Evolutionary conservation across 345 rosid genomes (phyloP).

Genomic region (Aquilaria yunnanensis): DNA sequence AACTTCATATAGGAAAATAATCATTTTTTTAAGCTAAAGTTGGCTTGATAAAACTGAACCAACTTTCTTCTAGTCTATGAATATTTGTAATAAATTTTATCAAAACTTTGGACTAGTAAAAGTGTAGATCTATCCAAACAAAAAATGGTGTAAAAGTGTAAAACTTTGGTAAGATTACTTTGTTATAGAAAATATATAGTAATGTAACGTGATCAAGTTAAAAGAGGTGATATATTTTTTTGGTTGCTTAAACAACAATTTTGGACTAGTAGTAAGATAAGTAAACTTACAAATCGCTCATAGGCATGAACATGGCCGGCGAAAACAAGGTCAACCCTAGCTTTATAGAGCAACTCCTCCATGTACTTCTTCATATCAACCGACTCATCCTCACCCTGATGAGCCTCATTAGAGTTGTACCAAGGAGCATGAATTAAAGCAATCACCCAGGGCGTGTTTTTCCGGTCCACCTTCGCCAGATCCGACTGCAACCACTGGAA

Average conservation of each 20-base stretch:
- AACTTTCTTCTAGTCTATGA: too few species aligned
- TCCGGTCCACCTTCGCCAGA: conserved; percentile 43
- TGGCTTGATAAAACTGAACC: too few species aligned
- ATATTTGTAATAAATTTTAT: too few species aligned
- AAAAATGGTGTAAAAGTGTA: too few species aligned
- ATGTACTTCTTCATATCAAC: conserved; percentile 45
- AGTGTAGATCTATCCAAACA: too few species aligned
- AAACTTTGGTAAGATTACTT: too few species aligned
- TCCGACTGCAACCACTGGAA: conserved; percentile 62
- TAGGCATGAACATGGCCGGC: conserved; percentile 93
- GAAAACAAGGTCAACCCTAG: conserved; percentile 66
- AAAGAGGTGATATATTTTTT: not conserved
- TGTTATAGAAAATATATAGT: not conserved
- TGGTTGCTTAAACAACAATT: too few species aligned
- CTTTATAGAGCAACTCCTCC: conserved; percentile 60
- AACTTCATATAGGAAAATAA: too few species aligned
- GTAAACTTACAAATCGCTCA: conserved; percentile 70
- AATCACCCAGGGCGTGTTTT: conserved; percentile 59
- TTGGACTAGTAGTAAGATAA: not conserved
- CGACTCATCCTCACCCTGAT: conserved; percentile 69
- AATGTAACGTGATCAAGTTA: too few species aligned
- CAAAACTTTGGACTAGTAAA: too few species aligned
- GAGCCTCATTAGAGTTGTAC: conserved; percentile 73
- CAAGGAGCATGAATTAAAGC: conserved; percentile 77
- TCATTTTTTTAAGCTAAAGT: too few species aligned